Evolutionary conservation across 495 filamentous ascomycete species (phyloP).

Genomic region (Penicillium subrubescens): DNA sequence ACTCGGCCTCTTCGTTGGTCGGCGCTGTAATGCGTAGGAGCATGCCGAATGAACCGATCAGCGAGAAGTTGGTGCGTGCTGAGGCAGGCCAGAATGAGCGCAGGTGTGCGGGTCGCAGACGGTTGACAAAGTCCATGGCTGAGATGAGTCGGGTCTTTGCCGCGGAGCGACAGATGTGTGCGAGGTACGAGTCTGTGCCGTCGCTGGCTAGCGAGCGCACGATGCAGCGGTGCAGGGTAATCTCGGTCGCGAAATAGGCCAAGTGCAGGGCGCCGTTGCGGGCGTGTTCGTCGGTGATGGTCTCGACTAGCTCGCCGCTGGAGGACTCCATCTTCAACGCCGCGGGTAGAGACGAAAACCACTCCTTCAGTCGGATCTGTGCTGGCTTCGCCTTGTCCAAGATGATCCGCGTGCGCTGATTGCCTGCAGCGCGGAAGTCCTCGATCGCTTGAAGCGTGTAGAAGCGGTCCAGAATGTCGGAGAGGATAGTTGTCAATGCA

Average conservation of each 20-base stretch:
- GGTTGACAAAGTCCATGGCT: conserved; percentile 61
- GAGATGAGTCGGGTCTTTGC: conserved; percentile 60
- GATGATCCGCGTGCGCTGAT: conserved; percentile 54
- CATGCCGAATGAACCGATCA: conserved; percentile 58
- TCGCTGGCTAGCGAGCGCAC: conserved; percentile 52
- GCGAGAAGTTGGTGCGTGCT: conserved; percentile 55
- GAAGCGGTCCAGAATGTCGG: conserved; percentile 61
- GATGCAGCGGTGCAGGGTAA: conserved; percentile 63
- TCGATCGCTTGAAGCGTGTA: conserved; percentile 60
- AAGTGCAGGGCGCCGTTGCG: conserved; percentile 59
- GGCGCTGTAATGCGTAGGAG: conserved; percentile 87
- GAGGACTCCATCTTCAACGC: conserved; percentile 55
- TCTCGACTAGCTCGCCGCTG: conserved; percentile 44
- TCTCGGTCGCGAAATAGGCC: conserved; percentile 63
- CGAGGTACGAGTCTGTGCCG: conserved; percentile 58
- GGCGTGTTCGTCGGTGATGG: conserved; percentile 42
- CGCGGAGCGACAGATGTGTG: conserved; percentile 93
- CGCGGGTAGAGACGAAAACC: conserved; percentile 57
- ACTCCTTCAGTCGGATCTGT: conserved; percentile 60
- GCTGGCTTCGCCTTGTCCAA: conserved; percentile 63
- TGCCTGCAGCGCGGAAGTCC: conserved; percentile 51
- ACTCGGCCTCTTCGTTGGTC: conserved; percentile 88
- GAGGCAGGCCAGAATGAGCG: conserved; percentile 59
- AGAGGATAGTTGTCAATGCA: conserved; percentile 59
- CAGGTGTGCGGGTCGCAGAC: conserved; percentile 54